These are phyloP conservation scores for Phytophthora aleatoria DNA, from an alignment of 352 stramenopile species.

Conservation along the genomic window DNA sequence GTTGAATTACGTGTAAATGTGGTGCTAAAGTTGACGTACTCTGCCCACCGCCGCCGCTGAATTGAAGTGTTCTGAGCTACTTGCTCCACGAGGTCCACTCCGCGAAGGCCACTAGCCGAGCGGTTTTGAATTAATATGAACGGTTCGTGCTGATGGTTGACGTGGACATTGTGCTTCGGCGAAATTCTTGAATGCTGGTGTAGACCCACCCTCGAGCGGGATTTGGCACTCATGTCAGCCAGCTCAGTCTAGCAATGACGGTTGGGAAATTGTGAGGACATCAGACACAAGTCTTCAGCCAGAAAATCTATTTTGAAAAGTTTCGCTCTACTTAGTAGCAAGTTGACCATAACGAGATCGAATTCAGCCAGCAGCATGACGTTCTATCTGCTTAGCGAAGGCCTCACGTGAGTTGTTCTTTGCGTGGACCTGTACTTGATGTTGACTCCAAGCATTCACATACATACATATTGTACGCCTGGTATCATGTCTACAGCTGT, in stretches of 20 bases:
- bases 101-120: slow-evolving; percentile 31
- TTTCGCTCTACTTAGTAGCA: neutral
- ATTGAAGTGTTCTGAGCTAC: slow-evolving; percentile 49
- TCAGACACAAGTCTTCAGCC: neutral
- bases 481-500: slow-evolving; percentile 37
- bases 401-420: slow-evolving; percentile 52
- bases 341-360: slow-evolving; percentile 15
- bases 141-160: slow-evolving; percentile 9
- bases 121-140: slow-evolving; percentile 15
- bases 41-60: slow-evolving; percentile 60
- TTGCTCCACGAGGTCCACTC: slow-evolving; percentile 59
- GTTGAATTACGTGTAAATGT: neutral
- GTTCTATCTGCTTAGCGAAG: slow-evolving; percentile 76
- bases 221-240: slow-evolving; percentile 17
- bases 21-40: slow-evolving; percentile 34
- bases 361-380: slow-evolving; percentile 43
- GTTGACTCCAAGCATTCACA: neutral
- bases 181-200: slow-evolving; percentile 8
- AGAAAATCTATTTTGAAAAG: slow-evolving; percentile 26
- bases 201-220: neutral
- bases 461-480: neutral
- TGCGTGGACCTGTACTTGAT: neutral
- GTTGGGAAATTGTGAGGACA: neutral
- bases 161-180: slow-evolving; percentile 1
- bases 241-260: neutral